Evolutionary conservation across 192 early-diverging fungal species (phyloP).

Genomic region (Coemansia sp.): DNA sequence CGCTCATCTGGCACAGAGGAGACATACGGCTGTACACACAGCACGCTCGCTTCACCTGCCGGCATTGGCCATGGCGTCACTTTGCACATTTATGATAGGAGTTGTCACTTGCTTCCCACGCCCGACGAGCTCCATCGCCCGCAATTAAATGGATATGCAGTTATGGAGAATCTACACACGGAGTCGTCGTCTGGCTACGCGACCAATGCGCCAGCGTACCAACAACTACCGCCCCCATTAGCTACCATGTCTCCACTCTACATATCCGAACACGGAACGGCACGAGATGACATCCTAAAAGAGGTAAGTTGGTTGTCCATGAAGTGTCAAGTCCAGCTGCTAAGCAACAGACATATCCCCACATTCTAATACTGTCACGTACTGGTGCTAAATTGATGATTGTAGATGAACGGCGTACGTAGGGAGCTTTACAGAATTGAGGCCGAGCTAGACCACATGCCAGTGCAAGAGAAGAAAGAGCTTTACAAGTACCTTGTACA

Average conservation of each 20-base stretch:
- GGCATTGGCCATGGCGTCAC: background rate
- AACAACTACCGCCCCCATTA: background rate
- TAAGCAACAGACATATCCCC: background rate
- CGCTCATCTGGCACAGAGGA: background rate
- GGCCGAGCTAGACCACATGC: background rate
- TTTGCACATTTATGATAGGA: background rate
- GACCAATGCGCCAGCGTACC: background rate
- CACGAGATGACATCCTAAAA: background rate
- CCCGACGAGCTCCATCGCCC: background rate
- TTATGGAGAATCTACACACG: background rate
- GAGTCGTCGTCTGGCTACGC: background rate
- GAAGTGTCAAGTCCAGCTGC: background rate
- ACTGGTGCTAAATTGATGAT: background rate
- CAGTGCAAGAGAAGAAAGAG: background rate
- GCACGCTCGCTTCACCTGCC: background rate
- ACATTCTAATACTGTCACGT: background rate
- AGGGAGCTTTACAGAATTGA: slow-evolving; percentile 8
- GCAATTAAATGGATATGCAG: background rate
- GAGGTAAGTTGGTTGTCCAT: background rate
- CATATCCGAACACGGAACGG: background rate
- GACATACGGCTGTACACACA: background rate
- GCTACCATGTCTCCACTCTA: background rate
- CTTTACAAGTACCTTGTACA: slow-evolving; percentile 8
- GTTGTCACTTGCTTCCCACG: background rate
- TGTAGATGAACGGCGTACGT: slow-evolving; percentile 7